Conservation (phyloP, 805 yeast genomes). For the Monosporozyma siamensis region DNA sequence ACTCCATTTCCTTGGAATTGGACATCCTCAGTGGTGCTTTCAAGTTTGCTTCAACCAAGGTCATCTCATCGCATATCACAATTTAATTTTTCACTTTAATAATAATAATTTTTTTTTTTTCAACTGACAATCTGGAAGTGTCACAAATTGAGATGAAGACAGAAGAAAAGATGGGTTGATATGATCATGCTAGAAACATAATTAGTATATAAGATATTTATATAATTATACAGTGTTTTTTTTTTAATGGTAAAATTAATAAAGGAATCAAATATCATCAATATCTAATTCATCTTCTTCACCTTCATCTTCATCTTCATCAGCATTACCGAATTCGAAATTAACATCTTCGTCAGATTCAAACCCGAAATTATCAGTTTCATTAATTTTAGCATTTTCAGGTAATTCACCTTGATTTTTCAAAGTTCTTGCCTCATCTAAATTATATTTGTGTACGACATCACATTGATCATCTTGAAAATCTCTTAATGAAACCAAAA, state of each 20-base stretch:
- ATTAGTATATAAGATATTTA: too few species aligned
- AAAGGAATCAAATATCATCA: conserved; percentile 91
- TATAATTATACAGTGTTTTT: too few species aligned
- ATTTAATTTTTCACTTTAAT: not conserved
- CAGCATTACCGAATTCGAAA: conserved; percentile 94
- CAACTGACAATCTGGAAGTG: too few species aligned
- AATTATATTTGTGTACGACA: conserved; percentile 90
- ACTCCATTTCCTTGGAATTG: not conserved
- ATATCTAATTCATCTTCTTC: conserved; percentile 64
- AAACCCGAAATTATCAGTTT: conserved; percentile 92
- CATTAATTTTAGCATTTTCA: conserved; percentile 93
- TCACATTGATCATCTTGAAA: conserved; percentile 98
- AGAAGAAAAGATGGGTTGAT: too few species aligned
- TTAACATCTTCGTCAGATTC: conserved; percentile 96
- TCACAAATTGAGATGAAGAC: too few species aligned
- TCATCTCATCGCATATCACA: too few species aligned
- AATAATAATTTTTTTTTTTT: too few species aligned
- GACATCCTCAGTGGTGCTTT: not conserved
- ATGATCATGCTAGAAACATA: too few species aligned
- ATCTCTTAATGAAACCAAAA: conserved; percentile 90
- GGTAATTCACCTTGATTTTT: conserved; percentile 96
- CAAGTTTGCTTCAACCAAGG: not conserved
- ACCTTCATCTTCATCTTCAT: conserved; percentile 66
- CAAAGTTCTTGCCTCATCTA: conserved; percentile 96
- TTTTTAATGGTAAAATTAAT: too few species aligned